Evolutionary conservation across 805 yeast genomes (phyloP).

Genomic region (Phaffomyces thermotolerans): DNA sequence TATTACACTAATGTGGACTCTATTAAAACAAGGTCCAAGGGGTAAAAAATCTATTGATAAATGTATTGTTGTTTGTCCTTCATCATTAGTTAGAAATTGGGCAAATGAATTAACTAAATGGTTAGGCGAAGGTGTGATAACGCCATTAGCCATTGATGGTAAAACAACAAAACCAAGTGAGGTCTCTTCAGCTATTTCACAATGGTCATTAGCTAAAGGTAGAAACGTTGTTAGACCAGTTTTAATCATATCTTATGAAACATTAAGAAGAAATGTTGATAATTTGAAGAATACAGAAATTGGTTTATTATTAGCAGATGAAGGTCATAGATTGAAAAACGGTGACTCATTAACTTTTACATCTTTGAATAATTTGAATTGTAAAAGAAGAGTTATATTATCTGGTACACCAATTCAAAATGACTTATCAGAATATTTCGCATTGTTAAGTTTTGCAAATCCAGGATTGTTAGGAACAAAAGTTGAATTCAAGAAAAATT

Average conservation of each 20-base stretch:
- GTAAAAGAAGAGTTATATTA: slow-evolving; percentile 81
- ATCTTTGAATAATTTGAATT: slow-evolving; percentile 74
- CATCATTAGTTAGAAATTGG: slow-evolving; percentile 91
- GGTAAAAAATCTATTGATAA: slow-evolving; percentile 76
- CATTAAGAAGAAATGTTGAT: slow-evolving; percentile 78
- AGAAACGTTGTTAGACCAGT: slow-evolving; percentile 89
- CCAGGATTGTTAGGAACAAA: slow-evolving; percentile 89
- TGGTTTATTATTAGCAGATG: slow-evolving; percentile 82
- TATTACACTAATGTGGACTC: slow-evolving; percentile 85
- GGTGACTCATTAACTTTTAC: slow-evolving; percentile 91
- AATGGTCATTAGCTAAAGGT: slow-evolving; percentile 87
- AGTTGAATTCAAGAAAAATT: slow-evolving; percentile 75
- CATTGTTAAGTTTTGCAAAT: slow-evolving; percentile 84
- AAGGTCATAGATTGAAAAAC: slow-evolving; percentile 77
- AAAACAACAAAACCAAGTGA: slow-evolving; percentile 68
- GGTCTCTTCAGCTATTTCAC: slow-evolving; percentile 56
- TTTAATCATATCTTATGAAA: slow-evolving; percentile 88
- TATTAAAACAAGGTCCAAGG: slow-evolving; percentile 81
- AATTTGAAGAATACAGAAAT: slow-evolving; percentile 69
- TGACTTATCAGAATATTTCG: slow-evolving; percentile 89
- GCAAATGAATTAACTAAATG: slow-evolving; percentile 93
- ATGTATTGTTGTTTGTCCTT: slow-evolving; percentile 91
- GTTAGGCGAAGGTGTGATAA: slow-evolving; percentile 86
- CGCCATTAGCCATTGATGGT: slow-evolving; percentile 91
- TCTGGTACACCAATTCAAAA: slow-evolving; percentile 98